Base-by-base conservation (phyloP, 2,329 filamentous ascomycete species). In the Microcyclosporella mali region DNA sequence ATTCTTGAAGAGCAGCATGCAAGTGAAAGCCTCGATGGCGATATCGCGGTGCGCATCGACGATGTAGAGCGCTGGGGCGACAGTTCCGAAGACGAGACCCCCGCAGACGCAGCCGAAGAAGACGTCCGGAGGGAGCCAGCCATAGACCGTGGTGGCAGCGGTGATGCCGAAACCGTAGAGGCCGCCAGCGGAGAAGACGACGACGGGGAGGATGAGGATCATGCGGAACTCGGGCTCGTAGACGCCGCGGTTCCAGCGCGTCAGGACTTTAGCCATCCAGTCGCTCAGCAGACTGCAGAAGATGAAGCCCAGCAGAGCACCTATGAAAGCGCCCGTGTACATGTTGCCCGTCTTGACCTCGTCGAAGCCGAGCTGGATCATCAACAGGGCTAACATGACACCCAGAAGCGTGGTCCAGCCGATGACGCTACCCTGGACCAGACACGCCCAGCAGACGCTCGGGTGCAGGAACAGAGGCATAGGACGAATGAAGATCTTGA, bases 171-270 rank as follows among this genome's bases (percentile, higher is more conserved):
- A 32, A 14, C 30, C 30, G 12, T 14, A 16, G 30, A 32, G 30
- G 15, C 30, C 30, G 15, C 30, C 30, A 16, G 12, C 30, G 16
- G 2, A 62, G 60, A 3, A 63, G 61, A 16, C 40, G 12, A 32
- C 12, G 12, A 32, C 30, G 30, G 12, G 12, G 15, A 16, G 6
- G 0, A 94, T 84, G 1, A 95, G 75, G 8, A 90, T 56, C 45
- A 95, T 80, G 14, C 89, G 77, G 62, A 94, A 95, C 61, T 95
- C 89, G 1, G 89, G 89, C 66, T 95, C 89, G 60, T 92, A 95
- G 41, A 88, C 73, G 38, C 89, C 89, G 11, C 72, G 72, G 66
- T 95, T 95, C 57, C 37, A 25, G 21, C 21, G 21, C 4, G 25
- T 86, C 69, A 94, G 72, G 30, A 69, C 68, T 41, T 73, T 78